A percentile compares a stretch with the other conserved stretches of the same genome.
phyloP scores from a whole-genome alignment of 441 rosid genomes.

The Francoa sonchifolia region DNA sequence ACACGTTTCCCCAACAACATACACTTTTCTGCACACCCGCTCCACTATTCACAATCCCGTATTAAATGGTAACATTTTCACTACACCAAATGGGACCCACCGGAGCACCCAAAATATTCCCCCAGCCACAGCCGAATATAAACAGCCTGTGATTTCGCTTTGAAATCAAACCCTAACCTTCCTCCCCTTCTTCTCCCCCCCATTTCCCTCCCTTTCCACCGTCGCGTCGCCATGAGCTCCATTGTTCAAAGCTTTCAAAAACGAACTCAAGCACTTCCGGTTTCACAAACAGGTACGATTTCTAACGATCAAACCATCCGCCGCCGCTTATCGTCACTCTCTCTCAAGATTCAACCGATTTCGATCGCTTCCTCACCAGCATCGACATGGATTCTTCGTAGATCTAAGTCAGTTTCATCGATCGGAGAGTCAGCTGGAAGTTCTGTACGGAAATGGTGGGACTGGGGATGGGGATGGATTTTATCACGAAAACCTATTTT shows the following conservation, averaged over 20 bases:
- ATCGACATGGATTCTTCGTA: conserved; percentile 33
- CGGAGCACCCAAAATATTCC: neutral
- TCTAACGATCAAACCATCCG: conserved; percentile 24
- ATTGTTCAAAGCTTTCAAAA: conserved; percentile 44
- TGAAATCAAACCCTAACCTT: conserved; percentile 22
- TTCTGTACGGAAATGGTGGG: conserved; percentile 71
- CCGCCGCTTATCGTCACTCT: conserved; percentile 54
- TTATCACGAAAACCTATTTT: conserved; percentile 50
- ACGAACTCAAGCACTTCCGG: conserved; percentile 26
- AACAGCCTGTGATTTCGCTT: conserved; percentile 45
- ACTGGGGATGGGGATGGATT: conserved; percentile 75
- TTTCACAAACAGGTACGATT: conserved; percentile 17
- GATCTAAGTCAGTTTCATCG: conserved; percentile 54
- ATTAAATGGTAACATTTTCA: neutral
- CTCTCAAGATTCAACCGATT: conserved; percentile 33
- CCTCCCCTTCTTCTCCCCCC: conserved; percentile 1
- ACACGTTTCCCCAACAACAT: no score
- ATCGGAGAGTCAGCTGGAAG: conserved; percentile 41
- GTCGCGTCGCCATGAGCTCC: conserved; percentile 37
- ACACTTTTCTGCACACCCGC: no score
- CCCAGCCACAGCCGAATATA: conserved; percentile 16
- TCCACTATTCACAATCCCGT: no score
- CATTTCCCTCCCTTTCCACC: neutral
- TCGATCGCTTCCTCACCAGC: conserved; percentile 23
- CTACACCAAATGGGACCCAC: neutral